A percentile compares a stretch with the other conserved stretches of the same genome.
Conservation (phyloP, 164 flowering plant species). For the Kingdonia uniflora region DNA sequence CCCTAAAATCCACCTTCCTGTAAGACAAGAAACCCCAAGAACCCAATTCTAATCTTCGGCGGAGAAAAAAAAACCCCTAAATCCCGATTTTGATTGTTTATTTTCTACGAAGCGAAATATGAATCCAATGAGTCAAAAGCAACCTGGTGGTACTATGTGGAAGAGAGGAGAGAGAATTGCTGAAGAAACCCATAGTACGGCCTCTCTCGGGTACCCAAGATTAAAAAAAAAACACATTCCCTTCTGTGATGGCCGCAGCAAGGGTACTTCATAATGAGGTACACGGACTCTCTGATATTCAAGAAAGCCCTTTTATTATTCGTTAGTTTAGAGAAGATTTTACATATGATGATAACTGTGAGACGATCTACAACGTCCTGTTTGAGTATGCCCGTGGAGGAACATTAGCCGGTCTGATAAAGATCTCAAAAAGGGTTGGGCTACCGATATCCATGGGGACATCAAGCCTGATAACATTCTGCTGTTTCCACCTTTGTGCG, state of each 20-base stretch:
- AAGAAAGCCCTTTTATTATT: slow-evolving; percentile 1
- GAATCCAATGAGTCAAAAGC: too few relatives aligned
- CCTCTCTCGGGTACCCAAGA: neutral
- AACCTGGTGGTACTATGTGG: slow-evolving; percentile 2
- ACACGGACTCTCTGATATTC: neutral
- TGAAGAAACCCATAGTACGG: neutral
- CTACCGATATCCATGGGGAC: neutral
- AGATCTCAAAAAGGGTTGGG: neutral
- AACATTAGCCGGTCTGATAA: neutral
- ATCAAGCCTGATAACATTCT: slow-evolving; percentile 3
- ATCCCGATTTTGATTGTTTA: too few relatives aligned
- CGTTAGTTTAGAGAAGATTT: neutral
- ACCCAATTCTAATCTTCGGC: too few relatives aligned
- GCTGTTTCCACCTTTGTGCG: neutral
- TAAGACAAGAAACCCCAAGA: too few relatives aligned
- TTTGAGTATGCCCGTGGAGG: neutral
- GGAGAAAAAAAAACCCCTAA: too few relatives aligned
- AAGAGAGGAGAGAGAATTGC: neutral
- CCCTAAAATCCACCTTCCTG: too few relatives aligned
- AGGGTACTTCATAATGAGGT: neutral
- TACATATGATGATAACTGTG: neutral
- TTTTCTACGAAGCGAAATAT: too few relatives aligned
- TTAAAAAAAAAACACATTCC: neutral
- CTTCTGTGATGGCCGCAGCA: neutral
- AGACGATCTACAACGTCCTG: slow-evolving; percentile 1